phyloP scores from a whole-genome alignment of 805 yeast species.

The Schwanniomyces vanrijiae region DNA sequence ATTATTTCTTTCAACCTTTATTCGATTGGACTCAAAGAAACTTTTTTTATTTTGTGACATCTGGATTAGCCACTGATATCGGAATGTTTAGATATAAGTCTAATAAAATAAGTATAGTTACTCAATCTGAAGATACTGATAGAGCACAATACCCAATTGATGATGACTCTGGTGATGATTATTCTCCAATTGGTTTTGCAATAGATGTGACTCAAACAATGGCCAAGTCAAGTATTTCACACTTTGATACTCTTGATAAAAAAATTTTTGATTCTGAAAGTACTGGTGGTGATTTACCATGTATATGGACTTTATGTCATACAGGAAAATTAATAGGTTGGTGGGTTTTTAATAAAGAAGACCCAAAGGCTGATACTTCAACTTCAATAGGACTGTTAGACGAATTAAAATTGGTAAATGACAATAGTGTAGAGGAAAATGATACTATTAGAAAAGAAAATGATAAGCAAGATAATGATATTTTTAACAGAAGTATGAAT shows the following conservation, averaged over 20 bases:
- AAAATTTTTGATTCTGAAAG: slow-evolving; percentile 62
- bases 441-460: not conserved
- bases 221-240: not conserved
- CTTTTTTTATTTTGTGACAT: slow-evolving; percentile 46
- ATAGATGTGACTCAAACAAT: slow-evolving; percentile 54
- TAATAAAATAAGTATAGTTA: slow-evolving; percentile 6
- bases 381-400: slow-evolving; percentile 13
- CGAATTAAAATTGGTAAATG: slow-evolving; percentile 4
- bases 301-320: slow-evolving; percentile 60
- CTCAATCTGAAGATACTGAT: slow-evolving; percentile 63
- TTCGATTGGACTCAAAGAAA: slow-evolving; percentile 37
- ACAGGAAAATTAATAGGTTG: slow-evolving; percentile 63
- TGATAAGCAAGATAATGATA: not conserved
- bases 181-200: slow-evolving; percentile 69
- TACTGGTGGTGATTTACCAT: slow-evolving; percentile 59
- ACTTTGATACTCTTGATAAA: slow-evolving; percentile 34
- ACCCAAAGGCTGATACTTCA: slow-evolving; percentile 39
- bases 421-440: not conserved
- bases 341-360: slow-evolving; percentile 60
- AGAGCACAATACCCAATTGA: slow-evolving; percentile 75
- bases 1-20: slow-evolving; percentile 44
- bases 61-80: slow-evolving; percentile 67
- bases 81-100: slow-evolving; percentile 28
- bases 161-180: slow-evolving; percentile 63
- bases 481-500: not conserved